phyloP scores from a whole-genome alignment of 306 rosid genomes.

The Fagus sylvatica region DNA sequence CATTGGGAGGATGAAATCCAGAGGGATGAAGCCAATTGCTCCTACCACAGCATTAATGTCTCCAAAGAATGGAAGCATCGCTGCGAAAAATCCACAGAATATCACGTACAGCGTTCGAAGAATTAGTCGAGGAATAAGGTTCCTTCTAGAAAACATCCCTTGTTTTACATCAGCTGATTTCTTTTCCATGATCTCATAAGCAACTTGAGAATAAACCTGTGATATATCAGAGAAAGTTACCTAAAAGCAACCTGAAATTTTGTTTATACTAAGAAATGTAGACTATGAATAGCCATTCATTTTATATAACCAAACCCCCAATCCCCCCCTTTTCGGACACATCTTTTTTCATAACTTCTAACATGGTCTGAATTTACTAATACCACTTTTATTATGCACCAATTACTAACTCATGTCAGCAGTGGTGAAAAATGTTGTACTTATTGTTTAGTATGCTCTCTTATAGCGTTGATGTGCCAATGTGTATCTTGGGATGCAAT shows the following conservation, averaged over 20 bases:
- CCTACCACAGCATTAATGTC: slow-evolving; percentile 87
- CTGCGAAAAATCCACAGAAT: slow-evolving; percentile 77
- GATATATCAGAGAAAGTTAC: neutral
- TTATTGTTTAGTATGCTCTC: too few species aligned
- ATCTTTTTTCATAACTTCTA: too few species aligned
- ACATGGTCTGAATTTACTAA: too few species aligned
- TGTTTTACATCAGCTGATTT: slow-evolving; percentile 76
- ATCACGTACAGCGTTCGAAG: slow-evolving; percentile 76
- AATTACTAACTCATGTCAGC: too few species aligned
- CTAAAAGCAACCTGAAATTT: neutral
- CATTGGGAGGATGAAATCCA: slow-evolving; percentile 94
- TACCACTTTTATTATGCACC: too few species aligned
- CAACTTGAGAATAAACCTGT: slow-evolving; percentile 99
- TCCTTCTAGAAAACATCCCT: slow-evolving; percentile 80
- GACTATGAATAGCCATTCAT: too few species aligned
- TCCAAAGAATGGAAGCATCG: slow-evolving; percentile 94
- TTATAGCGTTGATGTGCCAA: too few species aligned
- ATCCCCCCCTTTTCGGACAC: too few species aligned
- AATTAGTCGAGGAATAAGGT: slow-evolving; percentile 73
- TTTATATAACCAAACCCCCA: too few species aligned
- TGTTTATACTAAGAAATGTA: too few species aligned
- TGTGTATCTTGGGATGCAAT: too few species aligned
- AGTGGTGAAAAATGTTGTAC: too few species aligned
- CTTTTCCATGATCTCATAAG: slow-evolving; percentile 94
- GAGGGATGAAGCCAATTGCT: slow-evolving; percentile 89